Evolutionary conservation across 768 basidiomycete genomes (phyloP), one percentile per base, ranked within the genome.

Genomic region (Boletus subcaerulescens): DNA sequence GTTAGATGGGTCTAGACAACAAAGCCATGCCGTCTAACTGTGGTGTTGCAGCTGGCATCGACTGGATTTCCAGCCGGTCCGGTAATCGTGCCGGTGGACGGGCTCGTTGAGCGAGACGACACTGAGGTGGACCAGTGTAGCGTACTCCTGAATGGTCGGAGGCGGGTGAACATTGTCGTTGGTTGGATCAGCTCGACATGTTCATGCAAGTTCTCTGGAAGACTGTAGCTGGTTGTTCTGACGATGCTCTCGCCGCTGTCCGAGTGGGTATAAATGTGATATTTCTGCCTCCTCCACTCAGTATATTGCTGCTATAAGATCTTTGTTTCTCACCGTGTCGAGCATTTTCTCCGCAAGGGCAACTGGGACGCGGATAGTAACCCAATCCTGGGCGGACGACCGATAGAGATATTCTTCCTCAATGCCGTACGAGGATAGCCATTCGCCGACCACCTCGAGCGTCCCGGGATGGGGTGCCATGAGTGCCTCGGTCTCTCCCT

Each of bases 161-260:
- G 68, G 54, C 77, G 77, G 40, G 76, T 72, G 61, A 89, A 90
- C 66, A 82, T 77, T 2, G 86, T 89, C 3, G 88, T 89, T 0
- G 88, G 88, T 57, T 89, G 86, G 32, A 90, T 73, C 31, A 89
- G 68, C 35, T 88, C 85, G 52, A 89, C 66, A 62, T 89, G 85
- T 4, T 73, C 70, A 59, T 84, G 77, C 44, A 89, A 68, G 52
- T 77, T 56, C 43, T 75, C 74, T 0, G 88, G 88, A 17, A 91
- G 77, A 60, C 82, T 84, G 72, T 88, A 90, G 55, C 73, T 74
- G 4, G 82, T 84, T n/a, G 89, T 86, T 51, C 89, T 80, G 55
- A 88, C 72, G 35, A 87, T 66, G 14, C 74, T 66, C 31, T 84
- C 81, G 3, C 81, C 85, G 48, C 73, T 78, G 20, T 72, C 70